A percentile compares a stretch with the other conserved stretches of the same genome.
Evolutionary conservation across 78 protist species (phyloP).

Genomic region (Corallochytrium limacisporum): DNA sequence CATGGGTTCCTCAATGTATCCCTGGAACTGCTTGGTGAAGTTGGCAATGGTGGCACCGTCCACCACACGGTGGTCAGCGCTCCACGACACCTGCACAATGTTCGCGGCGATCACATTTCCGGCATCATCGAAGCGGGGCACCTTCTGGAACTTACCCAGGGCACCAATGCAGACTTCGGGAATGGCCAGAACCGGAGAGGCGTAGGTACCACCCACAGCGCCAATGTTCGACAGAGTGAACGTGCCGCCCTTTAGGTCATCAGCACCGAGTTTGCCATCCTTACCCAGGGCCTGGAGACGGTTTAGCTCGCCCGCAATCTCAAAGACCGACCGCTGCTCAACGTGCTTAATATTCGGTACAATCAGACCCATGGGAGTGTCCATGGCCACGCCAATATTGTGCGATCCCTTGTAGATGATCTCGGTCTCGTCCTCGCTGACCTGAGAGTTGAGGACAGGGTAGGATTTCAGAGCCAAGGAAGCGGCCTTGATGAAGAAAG

Average conservation of each 20-base stretch:
- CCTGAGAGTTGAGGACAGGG: constrained; percentile 61
- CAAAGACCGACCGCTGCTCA: constrained; percentile 53
- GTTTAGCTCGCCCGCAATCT: constrained; percentile 76
- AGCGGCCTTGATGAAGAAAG: constrained; percentile 76
- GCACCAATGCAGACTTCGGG: constrained; percentile 57
- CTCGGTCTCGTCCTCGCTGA: constrained; percentile 33
- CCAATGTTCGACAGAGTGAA: constrained; percentile 85
- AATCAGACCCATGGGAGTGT: constrained; percentile 77
- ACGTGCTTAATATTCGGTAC: constrained; percentile 86
- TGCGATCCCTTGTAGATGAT: constrained; percentile 54
- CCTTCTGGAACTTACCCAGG: constrained; percentile 18
- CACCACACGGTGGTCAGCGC: constrained; percentile 80
- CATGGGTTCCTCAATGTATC: constrained; percentile 61
- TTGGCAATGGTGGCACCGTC: constrained; percentile 86
- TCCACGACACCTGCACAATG: constrained; percentile 59
- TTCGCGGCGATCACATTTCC: constrained; percentile 21
- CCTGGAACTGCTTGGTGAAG: constrained; percentile 48
- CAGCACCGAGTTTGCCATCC: constrained; percentile 20
- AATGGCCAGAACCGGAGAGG: constrained; percentile 55
- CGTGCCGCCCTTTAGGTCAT: constrained; percentile 68
- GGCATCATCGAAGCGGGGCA: constrained; percentile 60
- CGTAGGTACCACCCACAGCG: constrained; percentile 80
- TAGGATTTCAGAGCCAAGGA: constrained; percentile 62
- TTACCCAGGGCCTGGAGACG: constrained; percentile 46
- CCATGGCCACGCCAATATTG: constrained; percentile 90